Conservation (phyloP, 768 basidiomycete species). For the Pholiota microspora region DNA sequence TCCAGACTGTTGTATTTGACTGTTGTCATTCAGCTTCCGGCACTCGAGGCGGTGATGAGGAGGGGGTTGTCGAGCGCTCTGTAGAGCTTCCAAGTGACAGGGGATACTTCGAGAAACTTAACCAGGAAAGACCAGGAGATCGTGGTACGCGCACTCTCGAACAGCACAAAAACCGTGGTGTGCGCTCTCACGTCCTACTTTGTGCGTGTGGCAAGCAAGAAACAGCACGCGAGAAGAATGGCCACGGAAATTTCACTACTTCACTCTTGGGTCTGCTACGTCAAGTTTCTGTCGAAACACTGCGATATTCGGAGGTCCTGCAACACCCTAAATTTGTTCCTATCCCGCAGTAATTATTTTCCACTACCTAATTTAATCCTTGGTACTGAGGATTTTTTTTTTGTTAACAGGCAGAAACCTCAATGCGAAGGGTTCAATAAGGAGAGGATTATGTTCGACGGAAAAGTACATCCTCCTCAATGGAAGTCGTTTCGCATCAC, state of each 20-base stretch:
- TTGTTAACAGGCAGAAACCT: slow-evolving; percentile 9
- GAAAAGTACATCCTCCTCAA: neutral
- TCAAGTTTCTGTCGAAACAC: neutral
- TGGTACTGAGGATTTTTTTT: neutral
- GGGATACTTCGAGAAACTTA: neutral
- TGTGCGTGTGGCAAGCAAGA: slow-evolving; percentile 7
- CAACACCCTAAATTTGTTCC: neutral
- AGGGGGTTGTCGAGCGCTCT: too few species aligned
- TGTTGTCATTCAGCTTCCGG: slow-evolving; percentile 16
- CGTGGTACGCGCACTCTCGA: too few species aligned
- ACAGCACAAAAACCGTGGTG: neutral
- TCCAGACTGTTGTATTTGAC: slow-evolving; percentile 15
- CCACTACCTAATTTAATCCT: neutral
- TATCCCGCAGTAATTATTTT: neutral
- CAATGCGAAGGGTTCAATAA: slow-evolving; percentile 13
- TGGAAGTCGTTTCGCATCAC: neutral
- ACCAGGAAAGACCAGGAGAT: neutral
- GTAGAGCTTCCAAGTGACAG: neutral
- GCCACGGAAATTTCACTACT: slow-evolving; percentile 7
- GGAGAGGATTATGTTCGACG: slow-evolving; percentile 4
- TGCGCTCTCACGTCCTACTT: slow-evolving; percentile 11
- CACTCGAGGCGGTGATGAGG: slow-evolving; percentile 2
- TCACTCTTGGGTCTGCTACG: slow-evolving; percentile 10
- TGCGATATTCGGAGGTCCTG: slow-evolving; percentile 10
- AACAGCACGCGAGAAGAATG: neutral